Evolutionary conservation across 2,329 filamentous ascomycete species (phyloP).

Genomic region (Blastomyces emzantsi): DNA sequence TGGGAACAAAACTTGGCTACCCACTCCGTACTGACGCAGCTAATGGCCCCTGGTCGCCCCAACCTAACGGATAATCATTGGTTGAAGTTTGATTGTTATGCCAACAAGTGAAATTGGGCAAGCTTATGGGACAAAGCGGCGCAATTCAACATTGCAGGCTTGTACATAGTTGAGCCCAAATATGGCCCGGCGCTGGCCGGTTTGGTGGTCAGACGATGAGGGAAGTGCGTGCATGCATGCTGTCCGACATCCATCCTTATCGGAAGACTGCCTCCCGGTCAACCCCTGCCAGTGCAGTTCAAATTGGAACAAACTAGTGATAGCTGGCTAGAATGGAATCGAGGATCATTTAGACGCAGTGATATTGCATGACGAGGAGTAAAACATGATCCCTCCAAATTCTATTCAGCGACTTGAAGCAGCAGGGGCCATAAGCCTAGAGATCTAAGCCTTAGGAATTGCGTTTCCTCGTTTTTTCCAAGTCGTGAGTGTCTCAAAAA

Average conservation of each 20-base stretch:
- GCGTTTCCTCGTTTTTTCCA: background rate
- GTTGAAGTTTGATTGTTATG: background rate
- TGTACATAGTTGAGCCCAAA: background rate
- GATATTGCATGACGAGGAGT: too few relatives aligned
- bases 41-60: background rate
- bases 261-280: background rate
- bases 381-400: too few relatives aligned
- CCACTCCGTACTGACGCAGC: background rate
- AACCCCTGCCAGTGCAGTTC: background rate
- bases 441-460: too few relatives aligned
- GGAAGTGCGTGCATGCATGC: background rate
- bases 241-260: background rate
- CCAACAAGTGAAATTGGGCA: background rate
- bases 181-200: too few relatives aligned
- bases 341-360: too few relatives aligned
- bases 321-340: background rate
- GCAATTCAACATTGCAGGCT: background rate
- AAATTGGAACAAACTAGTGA: background rate
- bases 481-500: background rate
- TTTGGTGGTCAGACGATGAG: background rate
- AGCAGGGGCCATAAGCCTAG: too few relatives aligned
- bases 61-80: background rate
- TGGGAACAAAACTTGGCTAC: background rate
- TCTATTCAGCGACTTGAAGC: too few relatives aligned
- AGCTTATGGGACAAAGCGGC: background rate